Evolutionary conservation across 208 protist species (phyloP), one percentile per base, ranked within the genome.

Genomic region (Acanthamoeba royreba): DNA sequence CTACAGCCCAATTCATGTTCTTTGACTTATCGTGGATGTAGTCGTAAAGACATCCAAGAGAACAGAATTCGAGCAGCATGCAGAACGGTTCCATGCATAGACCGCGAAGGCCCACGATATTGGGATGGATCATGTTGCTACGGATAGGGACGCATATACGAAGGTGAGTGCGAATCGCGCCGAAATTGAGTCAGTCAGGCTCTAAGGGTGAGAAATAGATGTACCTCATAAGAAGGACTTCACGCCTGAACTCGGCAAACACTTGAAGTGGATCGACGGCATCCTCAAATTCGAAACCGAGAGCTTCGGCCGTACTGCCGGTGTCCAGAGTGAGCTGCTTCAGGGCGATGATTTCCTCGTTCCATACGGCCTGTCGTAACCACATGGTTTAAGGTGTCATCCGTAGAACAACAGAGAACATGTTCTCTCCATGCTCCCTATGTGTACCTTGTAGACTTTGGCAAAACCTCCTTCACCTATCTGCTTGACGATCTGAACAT

Each of bases 321-420:
- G 87, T 79, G 63, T 92, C 87, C 35, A 92, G 55, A 7, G 61
- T 92, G 42, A 92, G 87, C 87, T 92, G 58, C 87, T 92, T 92
- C n/a, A 92, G 47, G 7, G 87, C 87, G 22, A 92, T 79, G 15
- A 92, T 92, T 33, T 92, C 61, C 43, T 52, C 87, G 61, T 92
- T 81, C 87, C 87, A 92, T 25, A 79, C 61, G 3, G 87, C 87
- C 53, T 91, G 53, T n/a, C 19, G n/a, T 28, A 28, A 61, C 19
- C 19, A 61, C n/a, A 61, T 74, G 45, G 43, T 47, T 38, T 17
- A 49, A 4, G 7, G 43, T 38, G 28, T 45, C 72, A 19, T 4
- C 17, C 5, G 42, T 8, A 35, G 43, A 3, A 28, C 4, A 35
- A 4, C 25, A 17, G 72, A 85, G 74, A 52, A 28, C 74, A 42